Conservation (phyloP, 345 rosid genomes). For the Gossypium ekmanianum region DNA sequence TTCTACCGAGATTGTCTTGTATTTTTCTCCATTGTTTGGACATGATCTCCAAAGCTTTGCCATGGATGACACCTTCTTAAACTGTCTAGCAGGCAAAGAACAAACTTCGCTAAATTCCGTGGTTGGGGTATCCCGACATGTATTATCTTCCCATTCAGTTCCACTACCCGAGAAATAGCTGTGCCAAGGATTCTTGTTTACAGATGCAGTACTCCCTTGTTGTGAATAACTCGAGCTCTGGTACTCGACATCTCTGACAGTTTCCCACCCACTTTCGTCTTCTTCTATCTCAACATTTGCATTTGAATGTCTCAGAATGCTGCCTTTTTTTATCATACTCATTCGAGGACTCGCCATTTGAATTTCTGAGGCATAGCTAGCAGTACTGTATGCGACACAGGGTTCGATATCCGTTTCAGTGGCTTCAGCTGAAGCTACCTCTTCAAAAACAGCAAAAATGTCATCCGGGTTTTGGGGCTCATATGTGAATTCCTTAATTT, state of each 20-base stretch:
- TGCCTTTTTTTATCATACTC: conserved; percentile 24
- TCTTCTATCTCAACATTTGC: conserved; percentile 46
- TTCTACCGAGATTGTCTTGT: conserved; percentile 63
- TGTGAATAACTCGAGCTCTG: conserved; percentile 72
- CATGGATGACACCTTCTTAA: conserved; percentile 67
- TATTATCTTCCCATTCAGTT: conserved; percentile 54
- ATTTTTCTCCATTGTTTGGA: conserved; percentile 56
- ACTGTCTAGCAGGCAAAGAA: conserved; percentile 43
- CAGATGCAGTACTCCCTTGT: conserved; percentile 52
- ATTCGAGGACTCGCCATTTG: conserved; percentile 49
- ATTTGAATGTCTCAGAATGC: conserved; percentile 28
- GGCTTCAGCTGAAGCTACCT: conserved; percentile 36
- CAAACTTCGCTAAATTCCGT: conserved; percentile 62
- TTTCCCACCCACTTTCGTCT: conserved; percentile 96
- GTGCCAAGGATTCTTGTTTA: conserved; percentile 38
- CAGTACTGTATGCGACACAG: conserved; percentile 29
- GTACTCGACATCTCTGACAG: conserved; percentile 78
- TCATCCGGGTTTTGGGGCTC: conserved; percentile 51
- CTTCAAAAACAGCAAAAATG: conserved; percentile 54
- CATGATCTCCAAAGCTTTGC: conserved; percentile 69
- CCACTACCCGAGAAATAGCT: conserved; percentile 52
- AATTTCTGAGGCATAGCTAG: conserved; percentile 41
- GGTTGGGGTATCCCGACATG: conserved; percentile 44
- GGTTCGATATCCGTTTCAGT: conserved; percentile 32
- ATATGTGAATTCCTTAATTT: conserved; percentile 45